phyloP scores from a whole-genome alignment of 495 filamentous ascomycete genomes.

The Daldinia loculata region DNA sequence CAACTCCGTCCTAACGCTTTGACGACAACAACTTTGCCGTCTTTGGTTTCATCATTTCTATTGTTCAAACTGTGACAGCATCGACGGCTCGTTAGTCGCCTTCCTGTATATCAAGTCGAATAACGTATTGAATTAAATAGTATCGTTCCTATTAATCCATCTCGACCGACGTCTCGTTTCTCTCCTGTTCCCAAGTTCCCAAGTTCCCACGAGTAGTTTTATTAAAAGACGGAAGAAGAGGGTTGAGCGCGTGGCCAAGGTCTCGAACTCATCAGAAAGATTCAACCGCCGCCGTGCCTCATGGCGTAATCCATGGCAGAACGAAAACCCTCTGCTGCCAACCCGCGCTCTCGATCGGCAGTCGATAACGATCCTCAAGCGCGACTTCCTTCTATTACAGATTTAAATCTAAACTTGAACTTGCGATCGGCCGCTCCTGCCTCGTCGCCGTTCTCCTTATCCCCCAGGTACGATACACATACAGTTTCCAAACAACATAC shows the following conservation, averaged over 20 bases:
- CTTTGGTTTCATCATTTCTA: constrained; percentile 16
- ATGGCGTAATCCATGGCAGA: constrained; percentile 69
- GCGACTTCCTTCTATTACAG: constrained; percentile 49
- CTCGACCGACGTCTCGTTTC: constrained; percentile 27
- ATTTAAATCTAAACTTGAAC: constrained; percentile 36
- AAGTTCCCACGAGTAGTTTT: background rate
- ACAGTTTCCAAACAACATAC: background rate
- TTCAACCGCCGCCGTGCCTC: constrained; percentile 47
- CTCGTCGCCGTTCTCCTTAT: constrained; percentile 34
- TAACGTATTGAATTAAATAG: constrained; percentile 11
- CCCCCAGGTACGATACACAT: constrained; percentile 42
- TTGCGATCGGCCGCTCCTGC: constrained; percentile 36
- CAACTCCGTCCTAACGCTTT: constrained; percentile 24
- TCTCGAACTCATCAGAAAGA: constrained; percentile 27
- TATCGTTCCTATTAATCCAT: constrained; percentile 6
- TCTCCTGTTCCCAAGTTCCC: background rate
- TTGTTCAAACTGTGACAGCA: background rate
- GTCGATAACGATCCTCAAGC: constrained; percentile 57
- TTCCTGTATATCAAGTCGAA: constrained; percentile 22
- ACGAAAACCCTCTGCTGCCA: constrained; percentile 58
- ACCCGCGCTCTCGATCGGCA: constrained; percentile 62
- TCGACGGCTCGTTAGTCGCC: background rate
- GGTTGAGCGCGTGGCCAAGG: constrained; percentile 10
- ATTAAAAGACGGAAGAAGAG: background rate
- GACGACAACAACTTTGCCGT: constrained; percentile 11